phyloP scores from a whole-genome alignment of 1,139 yeast species.

The Suhomyces anneliseae region DNA sequence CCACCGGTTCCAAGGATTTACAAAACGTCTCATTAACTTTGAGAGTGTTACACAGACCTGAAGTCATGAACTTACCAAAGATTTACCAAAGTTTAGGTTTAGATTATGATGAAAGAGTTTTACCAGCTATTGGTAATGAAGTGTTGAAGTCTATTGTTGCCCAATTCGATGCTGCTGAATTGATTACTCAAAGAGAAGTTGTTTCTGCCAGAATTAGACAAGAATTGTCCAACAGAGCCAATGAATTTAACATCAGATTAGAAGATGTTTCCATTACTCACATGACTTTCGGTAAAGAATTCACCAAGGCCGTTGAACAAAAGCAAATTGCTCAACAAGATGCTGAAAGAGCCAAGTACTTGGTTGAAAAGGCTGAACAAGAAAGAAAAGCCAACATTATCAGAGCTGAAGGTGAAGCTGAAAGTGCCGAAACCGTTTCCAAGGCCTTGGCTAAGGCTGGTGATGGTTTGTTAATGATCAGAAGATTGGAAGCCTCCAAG shows the following conservation, averaged over 20 bases:
- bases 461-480: constrained; percentile 89
- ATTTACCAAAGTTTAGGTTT: constrained; percentile 90
- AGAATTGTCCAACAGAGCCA: constrained; percentile 81
- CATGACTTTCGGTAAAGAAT: constrained; percentile 95
- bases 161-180: constrained; percentile 96
- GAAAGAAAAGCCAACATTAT: constrained; percentile 93
- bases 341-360: constrained; percentile 93
- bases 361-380: constrained; percentile 97
- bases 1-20: constrained; percentile 95
- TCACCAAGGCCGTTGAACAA: constrained; percentile 98
- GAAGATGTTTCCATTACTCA: constrained; percentile 99
- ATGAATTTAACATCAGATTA: constrained; percentile 83
- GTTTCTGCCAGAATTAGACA: constrained; percentile 88
- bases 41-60: constrained; percentile 93
- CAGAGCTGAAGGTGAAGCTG: constrained; percentile 99
- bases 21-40: constrained; percentile 94
- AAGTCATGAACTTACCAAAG: constrained; percentile 72
- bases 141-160: constrained; percentile 94
- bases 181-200: constrained; percentile 94
- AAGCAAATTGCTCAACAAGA: constrained; percentile 99
- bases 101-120: constrained; percentile 95
- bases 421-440: constrained; percentile 93
- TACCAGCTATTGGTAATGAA: constrained; percentile 97
- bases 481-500: constrained; percentile 95
- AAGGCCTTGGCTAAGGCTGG: constrained; percentile 94